Conservation (phyloP, 1,139 yeast species). For the Debaryomyces subglobosus region DNA sequence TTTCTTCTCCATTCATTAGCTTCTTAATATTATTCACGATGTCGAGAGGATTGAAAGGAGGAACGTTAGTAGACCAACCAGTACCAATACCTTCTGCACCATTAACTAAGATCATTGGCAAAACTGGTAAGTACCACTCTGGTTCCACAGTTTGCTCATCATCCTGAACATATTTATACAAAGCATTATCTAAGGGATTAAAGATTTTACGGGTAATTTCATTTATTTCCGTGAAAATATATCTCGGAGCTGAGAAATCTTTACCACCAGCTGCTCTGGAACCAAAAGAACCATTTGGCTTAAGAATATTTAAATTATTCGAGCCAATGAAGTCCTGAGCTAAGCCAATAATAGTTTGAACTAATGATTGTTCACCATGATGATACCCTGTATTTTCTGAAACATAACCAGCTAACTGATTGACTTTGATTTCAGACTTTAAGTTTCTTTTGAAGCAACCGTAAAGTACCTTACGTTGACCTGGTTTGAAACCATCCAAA, state of each 20-base stretch:
- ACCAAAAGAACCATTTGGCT: constrained; percentile 97
- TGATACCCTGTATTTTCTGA: constrained; percentile 92
- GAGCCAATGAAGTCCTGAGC: constrained; percentile 97
- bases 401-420: constrained; percentile 88
- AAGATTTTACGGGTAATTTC: constrained; percentile 77
- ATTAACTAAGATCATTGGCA: constrained; percentile 91
- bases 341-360: constrained; percentile 87
- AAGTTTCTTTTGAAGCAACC: constrained; percentile 87
- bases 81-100: constrained; percentile 99
- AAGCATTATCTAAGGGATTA: constrained; percentile 77
- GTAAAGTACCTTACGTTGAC: constrained; percentile 90
- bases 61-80: constrained; percentile 97
- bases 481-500: constrained; percentile 95
- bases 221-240: constrained; percentile 85
- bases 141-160: constrained; percentile 97
- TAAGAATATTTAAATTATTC: constrained; percentile 79
- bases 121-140: constrained; percentile 88
- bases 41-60: constrained; percentile 86
- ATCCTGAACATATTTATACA: constrained; percentile 81
- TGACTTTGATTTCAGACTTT: constrained; percentile 80
- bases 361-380: constrained; percentile 89
- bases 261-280: constrained; percentile 97
- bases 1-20: constrained; percentile 73
- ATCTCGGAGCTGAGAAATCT: constrained; percentile 98
- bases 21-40: constrained; percentile 72